phyloP scores from a whole-genome alignment of 1,284 basidiomycete species.

The Termitomyces sp. region DNA sequence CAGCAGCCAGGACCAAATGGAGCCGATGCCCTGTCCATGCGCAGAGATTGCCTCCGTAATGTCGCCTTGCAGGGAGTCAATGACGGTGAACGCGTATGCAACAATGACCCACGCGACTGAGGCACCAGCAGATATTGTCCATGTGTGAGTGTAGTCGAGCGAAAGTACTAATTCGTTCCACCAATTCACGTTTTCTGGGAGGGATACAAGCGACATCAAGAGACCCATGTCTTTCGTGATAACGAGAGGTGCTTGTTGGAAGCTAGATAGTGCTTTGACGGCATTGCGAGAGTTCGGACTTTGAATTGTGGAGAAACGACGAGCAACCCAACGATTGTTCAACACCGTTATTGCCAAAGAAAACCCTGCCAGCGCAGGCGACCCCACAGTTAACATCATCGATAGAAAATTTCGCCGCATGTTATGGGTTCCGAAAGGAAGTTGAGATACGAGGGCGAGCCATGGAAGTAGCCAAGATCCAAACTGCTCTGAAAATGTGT shows the following conservation, averaged over 20 bases:
- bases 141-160: slow-evolving; percentile 28
- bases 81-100: slow-evolving; percentile 38
- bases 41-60: slow-evolving; percentile 20
- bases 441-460: slow-evolving; percentile 37
- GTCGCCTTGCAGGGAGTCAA: slow-evolving; percentile 28
- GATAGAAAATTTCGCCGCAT: slow-evolving; percentile 28
- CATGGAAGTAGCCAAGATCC: slow-evolving; percentile 40
- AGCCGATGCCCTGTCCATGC: slow-evolving; percentile 28
- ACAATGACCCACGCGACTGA: slow-evolving; percentile 35
- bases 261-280: no score
- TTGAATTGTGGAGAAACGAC: slow-evolving; percentile 19
- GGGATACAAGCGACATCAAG: no score
- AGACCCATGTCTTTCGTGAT: no score
- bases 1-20: slow-evolving; percentile 38
- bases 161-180: slow-evolving; percentile 20
- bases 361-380: slow-evolving; percentile 33
- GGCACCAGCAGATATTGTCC: slow-evolving; percentile 35
- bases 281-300: no score
- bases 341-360: slow-evolving; percentile 33
- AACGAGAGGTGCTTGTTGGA: no score
- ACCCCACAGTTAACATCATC: slow-evolving; percentile 32
- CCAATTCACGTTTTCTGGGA: no score
- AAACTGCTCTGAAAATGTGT: slow-evolving; percentile 34
- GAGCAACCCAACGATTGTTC: slow-evolving; percentile 30
- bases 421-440: slow-evolving; percentile 35